Evolutionary conservation across 495 filamentous ascomycete genomes (phyloP), one percentile per base, ranked within the genome.

Genomic region (Aspergillus diversus): DNA sequence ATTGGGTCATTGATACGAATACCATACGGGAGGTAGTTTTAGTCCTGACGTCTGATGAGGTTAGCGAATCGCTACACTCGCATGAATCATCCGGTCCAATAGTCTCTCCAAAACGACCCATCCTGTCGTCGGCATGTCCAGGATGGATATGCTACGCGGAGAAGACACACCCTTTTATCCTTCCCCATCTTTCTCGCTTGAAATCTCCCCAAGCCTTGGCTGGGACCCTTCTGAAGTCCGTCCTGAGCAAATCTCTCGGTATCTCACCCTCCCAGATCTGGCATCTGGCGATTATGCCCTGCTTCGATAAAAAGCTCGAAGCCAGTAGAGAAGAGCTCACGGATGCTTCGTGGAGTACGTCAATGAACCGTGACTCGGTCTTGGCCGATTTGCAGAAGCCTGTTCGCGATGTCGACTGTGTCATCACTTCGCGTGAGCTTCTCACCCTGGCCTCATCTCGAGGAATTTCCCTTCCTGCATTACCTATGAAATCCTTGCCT

Each of bases 61-160:
- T 90, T 7, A 73, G 83, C 17, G 73, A 82, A 54, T 84, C 75
- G 4, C 62, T 76, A 55, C 65, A 63, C 37, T 59, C 58, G 3
- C 59, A 59, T 7, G 71, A 71, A 48, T 65, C 70, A 21, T 39
- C 66, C 46, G 58, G 50, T 12, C 50, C 56, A 8, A 64, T 68
- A 17, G 43, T 46, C 33, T 65, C 73, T 33, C 84, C 87, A 1
- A 84, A 86, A 52, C 85, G 83, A 46, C 96, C 93, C 0, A 89
- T 97, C 57, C 78, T 99, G 13, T 90, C 94, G 9, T 94, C 92
- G 9, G 91, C 92, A 11, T 99, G 95, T 72, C 95, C 95, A 0
- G 95, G 95, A 33, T 99, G 96, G 92, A 94, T 99, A 35, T 99
- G 95, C 77, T 98, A 99, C 73, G 93, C 94, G 52, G 95, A 99